Conservation (phyloP, 1,284 basidiomycete genomes). For the Apiotrichum montevideense region DNA sequence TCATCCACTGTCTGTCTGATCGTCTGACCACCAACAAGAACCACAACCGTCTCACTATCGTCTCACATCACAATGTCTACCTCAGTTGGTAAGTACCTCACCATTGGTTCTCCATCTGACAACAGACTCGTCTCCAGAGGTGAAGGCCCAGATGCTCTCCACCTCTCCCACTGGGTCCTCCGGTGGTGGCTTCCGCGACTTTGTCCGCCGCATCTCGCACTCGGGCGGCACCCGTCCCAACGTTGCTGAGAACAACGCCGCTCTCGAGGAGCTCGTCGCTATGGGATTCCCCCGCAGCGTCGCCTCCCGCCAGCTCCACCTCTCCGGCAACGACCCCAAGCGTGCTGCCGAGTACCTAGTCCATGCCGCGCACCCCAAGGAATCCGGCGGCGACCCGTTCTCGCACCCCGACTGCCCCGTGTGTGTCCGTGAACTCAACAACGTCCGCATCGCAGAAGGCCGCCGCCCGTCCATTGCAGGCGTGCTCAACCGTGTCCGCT, state of each 20-base stretch:
- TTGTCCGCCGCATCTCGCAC: conserved; percentile 10
- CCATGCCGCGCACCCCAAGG: conserved; percentile 17
- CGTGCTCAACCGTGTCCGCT: conserved; percentile 9
- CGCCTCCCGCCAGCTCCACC: conserved; percentile 7
- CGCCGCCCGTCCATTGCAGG: conserved; percentile 6
- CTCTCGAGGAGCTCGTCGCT: conserved; percentile 9
- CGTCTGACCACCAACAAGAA: too few species aligned
- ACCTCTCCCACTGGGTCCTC: background rate
- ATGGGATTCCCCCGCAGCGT: conserved; percentile 15
- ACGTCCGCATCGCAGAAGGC: conserved; percentile 10
- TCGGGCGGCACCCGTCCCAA: background rate
- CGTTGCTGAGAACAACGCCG: background rate
- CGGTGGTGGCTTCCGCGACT: conserved; percentile 7
- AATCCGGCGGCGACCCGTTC: conserved; percentile 40
- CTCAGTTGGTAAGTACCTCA: too few species aligned
- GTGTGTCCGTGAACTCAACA: conserved; percentile 14
- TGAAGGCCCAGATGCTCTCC: background rate
- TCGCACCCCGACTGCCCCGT: conserved; percentile 23
- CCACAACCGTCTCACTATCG: too few species aligned
- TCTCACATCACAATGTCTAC: background rate
- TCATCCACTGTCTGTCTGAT: background rate
- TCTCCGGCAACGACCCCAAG: conserved; percentile 6
- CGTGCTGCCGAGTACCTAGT: conserved; percentile 13
- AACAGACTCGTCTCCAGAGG: background rate
- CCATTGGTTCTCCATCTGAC: too few species aligned